These are phyloP conservation scores for Cornus controversa DNA, from an alignment of 148 eudicot genomes.

Conservation along the genomic window DNA sequence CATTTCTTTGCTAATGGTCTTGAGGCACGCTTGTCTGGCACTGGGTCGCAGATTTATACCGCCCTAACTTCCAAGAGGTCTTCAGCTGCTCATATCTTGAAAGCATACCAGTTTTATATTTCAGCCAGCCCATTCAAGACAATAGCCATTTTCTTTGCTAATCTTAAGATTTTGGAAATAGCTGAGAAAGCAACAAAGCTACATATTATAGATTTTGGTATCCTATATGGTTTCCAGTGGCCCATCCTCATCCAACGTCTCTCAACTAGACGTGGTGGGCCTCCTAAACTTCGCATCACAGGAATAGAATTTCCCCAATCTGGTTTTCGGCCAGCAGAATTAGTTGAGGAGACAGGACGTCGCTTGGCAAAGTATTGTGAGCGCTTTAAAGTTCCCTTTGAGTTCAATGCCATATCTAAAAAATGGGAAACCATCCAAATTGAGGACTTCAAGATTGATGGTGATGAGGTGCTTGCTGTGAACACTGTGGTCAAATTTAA, in stretches of 20 bases:
- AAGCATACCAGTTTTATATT: slow-evolving; percentile 14
- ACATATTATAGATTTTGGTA: slow-evolving; percentile 24
- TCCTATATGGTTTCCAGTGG: slow-evolving; percentile 25
- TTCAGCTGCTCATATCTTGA: slow-evolving; percentile 7
- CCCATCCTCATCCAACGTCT: slow-evolving; percentile 18
- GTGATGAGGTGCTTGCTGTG: slow-evolving; percentile 18
- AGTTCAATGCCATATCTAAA: slow-evolving; percentile 19
- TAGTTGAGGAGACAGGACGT: slow-evolving; percentile 18
- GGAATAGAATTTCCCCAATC: slow-evolving; percentile 20
- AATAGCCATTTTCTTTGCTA: slow-evolving; percentile 14
- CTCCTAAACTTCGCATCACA: slow-evolving; percentile 19
- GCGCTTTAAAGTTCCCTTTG: slow-evolving; percentile 21
- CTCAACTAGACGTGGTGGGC: slow-evolving; percentile 11
- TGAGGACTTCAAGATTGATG: slow-evolving; percentile 18
- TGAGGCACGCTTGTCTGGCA: slow-evolving; percentile 42
- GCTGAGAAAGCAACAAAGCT: slow-evolving; percentile 15
- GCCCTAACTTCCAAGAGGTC: slow-evolving; percentile 24
- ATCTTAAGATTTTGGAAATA: slow-evolving; percentile 8
- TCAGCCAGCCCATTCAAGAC: slow-evolving; percentile 22
- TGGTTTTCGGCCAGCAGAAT: slow-evolving; percentile 23
- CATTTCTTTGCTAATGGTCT: slow-evolving; percentile 34
- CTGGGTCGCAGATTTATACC: slow-evolving; percentile 32
- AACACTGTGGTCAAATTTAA: slow-evolving; percentile 9
- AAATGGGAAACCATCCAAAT: slow-evolving; percentile 25
- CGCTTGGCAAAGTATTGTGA: slow-evolving; percentile 20